Percentiles rank a stretch among this genome's conserved stretches.
Conservation (phyloP, 176 grass and related monocot species). For the Aegilops sharonensis region DNA sequence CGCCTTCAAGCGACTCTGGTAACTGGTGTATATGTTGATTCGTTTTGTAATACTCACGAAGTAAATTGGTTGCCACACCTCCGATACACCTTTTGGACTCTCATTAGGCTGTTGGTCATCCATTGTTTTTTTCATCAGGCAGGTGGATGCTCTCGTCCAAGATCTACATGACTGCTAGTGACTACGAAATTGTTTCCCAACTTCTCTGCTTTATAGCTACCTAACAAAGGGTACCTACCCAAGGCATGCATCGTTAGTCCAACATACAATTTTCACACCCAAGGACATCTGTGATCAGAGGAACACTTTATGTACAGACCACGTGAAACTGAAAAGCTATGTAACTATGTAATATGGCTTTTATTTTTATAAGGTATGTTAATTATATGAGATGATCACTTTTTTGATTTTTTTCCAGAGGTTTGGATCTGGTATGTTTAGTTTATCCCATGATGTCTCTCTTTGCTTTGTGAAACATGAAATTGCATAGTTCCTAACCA, state of each 20-base stretch:
- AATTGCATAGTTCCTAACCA: not conserved
- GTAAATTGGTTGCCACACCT: too few species aligned
- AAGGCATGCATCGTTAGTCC: constrained; percentile 61
- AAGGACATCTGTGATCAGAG: constrained; percentile 98
- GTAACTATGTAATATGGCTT: not conserved
- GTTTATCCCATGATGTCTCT: not conserved
- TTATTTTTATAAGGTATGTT: not conserved
- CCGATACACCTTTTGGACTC: too few species aligned
- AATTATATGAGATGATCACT: not conserved
- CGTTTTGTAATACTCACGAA: too few species aligned
- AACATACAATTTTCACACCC: constrained; percentile 95
- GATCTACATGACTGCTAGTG: too few species aligned
- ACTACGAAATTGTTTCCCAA: too few species aligned
- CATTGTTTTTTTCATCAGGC: too few species aligned
- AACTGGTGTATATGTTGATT: too few species aligned
- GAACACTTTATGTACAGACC: constrained; percentile 68
- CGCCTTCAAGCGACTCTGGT: too few species aligned
- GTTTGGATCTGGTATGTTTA: not conserved
- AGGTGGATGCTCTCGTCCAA: too few species aligned
- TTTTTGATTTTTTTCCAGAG: not conserved
- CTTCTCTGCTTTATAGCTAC: too few species aligned
- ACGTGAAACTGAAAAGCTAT: constrained; percentile 69
- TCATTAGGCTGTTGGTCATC: too few species aligned
- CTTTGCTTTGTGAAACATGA: constrained; percentile 1
- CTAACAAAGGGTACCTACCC: constrained; percentile 63